Percentiles rank a stretch among this genome's conserved stretches.
These are phyloP conservation scores for Sextonia rubra DNA, from an alignment of 164 flowering plant species.

Conservation along the genomic window DNA sequence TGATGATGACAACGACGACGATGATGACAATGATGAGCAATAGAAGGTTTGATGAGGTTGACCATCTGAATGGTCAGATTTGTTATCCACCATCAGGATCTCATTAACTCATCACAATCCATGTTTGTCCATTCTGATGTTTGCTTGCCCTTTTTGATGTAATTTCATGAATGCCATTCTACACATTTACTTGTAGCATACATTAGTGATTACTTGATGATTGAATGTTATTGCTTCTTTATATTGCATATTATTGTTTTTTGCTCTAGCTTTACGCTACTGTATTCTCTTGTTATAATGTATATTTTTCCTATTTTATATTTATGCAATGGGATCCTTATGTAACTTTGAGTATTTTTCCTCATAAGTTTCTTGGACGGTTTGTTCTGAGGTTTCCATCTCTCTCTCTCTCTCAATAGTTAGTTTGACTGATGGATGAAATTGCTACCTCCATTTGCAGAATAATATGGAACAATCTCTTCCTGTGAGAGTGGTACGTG, in stretches of 20 bases:
- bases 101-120: too few relatives aligned
- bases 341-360: too few relatives aligned
- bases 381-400: neutral
- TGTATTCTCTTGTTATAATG: neutral
- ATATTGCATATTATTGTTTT: too few relatives aligned
- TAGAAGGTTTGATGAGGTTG: neutral
- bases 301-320: neutral
- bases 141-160: too few relatives aligned
- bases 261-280: neutral
- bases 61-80: neutral
- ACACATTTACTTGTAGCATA: neutral
- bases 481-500: constrained; percentile 87
- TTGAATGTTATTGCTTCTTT: neutral
- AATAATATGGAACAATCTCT: constrained; percentile 59
- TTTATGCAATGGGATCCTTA: neutral
- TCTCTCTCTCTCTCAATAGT: neutral
- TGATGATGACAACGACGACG: too few relatives aligned
- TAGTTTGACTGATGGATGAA: neutral
- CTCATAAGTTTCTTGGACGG: neutral
- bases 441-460: constrained; percentile 26
- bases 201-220: neutral
- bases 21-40: neutral
- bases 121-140: too few relatives aligned
- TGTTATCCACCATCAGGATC: neutral
- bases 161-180: neutral